Conservation (phyloP, 306 rosid species). For the Oxytropis ochrocephala region DNA sequence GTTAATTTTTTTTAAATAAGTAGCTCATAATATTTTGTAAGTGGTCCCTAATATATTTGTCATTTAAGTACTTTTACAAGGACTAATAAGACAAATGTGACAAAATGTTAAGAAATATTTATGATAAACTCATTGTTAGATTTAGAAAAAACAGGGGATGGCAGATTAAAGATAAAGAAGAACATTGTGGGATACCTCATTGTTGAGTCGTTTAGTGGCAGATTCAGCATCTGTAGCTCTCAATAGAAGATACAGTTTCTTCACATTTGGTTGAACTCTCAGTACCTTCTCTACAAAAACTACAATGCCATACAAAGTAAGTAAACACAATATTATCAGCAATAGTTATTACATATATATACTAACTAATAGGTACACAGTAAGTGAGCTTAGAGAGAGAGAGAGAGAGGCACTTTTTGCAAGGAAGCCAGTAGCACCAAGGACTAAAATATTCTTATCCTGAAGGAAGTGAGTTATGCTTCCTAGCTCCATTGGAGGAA, state of each 20-base stretch:
- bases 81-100: too few relatives aligned
- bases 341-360: background rate
- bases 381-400: background rate
- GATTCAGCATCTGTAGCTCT: conserved; percentile 47
- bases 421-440: conserved; percentile 67
- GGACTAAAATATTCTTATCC: conserved; percentile 45
- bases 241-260: conserved; percentile 68
- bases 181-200: conserved; percentile 36
- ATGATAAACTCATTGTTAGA: too few relatives aligned
- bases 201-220: conserved; percentile 42
- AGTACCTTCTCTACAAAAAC: conserved; percentile 75
- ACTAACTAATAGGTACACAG: background rate
- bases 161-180: too few relatives aligned
- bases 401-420: conserved; percentile 44
- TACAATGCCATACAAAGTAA: conserved; percentile 9
- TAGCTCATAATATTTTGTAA: too few relatives aligned
- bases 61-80: too few relatives aligned
- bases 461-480: conserved; percentile 34
- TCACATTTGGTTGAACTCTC: conserved; percentile 69
- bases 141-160: too few relatives aligned
- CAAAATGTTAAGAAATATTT: too few relatives aligned
- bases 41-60: too few relatives aligned
- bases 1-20: too few relatives aligned
- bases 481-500: conserved; percentile 29
- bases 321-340: background rate